Evolutionary conservation across 2,329 filamentous ascomycete genomes (phyloP).

Genomic region (Ascochyta viciae-villosae): DNA sequence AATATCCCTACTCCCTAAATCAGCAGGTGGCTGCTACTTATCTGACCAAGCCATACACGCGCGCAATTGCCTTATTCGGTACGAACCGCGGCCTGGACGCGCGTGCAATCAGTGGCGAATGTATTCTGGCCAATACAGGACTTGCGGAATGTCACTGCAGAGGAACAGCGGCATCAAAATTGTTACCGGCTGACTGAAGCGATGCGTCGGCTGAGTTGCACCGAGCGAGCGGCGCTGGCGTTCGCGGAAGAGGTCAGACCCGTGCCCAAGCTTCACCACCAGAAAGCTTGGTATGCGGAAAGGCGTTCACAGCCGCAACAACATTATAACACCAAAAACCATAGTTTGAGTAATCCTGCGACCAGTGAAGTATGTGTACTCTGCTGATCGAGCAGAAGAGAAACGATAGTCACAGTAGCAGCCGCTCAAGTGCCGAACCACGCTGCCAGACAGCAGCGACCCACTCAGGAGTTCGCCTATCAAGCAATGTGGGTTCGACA

Average conservation of each 20-base stretch:
- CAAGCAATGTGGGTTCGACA: conserved; percentile 12
- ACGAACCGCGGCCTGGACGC: background rate
- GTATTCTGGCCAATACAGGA: background rate
- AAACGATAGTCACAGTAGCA: background rate
- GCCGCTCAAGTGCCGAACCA: conserved; percentile 8
- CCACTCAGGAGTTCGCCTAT: conserved; percentile 10
- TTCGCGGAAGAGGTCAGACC: conserved; percentile 9
- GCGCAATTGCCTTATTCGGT: background rate
- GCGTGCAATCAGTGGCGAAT: background rate
- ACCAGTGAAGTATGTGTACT: background rate
- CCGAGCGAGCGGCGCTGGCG: background rate
- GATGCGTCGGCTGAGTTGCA: conserved; percentile 1
- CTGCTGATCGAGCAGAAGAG: conserved; percentile 4
- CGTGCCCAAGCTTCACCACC: conserved; percentile 11
- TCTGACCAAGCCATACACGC: background rate
- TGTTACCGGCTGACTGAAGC: background rate
- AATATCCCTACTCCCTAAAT: background rate
- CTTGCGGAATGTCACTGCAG: background rate
- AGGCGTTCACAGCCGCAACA: conserved; percentile 1
- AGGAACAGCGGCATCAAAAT: background rate
- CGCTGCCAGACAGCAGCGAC: conserved; percentile 5
- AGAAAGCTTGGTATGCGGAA: conserved; percentile 9
- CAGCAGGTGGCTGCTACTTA: background rate
- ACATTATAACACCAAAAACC: background rate
- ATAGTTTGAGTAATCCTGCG: background rate